Evolutionary conservation across 1,284 basidiomycete genomes (phyloP).

Genomic region (Ustilago bromivora): DNA sequence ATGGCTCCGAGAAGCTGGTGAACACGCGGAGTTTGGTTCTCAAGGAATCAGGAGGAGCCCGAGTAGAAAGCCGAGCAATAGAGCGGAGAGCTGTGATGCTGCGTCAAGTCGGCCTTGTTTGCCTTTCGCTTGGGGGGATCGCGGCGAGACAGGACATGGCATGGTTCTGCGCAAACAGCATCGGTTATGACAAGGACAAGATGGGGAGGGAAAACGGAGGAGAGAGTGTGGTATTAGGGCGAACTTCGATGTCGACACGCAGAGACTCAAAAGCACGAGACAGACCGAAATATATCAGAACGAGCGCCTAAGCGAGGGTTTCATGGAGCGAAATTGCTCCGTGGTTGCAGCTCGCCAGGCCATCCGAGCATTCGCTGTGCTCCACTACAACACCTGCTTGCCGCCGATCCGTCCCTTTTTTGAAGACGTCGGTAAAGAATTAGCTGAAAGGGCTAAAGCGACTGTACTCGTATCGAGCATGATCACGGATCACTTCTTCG

Average conservation of each 20-base stretch:
- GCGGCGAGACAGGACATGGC: slow-evolving; percentile 16
- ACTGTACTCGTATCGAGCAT: neutral
- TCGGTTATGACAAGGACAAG: neutral
- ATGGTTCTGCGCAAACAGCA: slow-evolving; percentile 6
- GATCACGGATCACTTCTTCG: neutral
- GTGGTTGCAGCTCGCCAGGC: slow-evolving; percentile 40
- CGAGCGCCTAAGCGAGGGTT: slow-evolving; percentile 33
- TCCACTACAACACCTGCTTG: neutral
- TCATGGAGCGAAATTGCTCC: slow-evolving; percentile 42
- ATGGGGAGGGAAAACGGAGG: neutral
- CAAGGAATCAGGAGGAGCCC: neutral
- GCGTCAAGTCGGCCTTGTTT: slow-evolving; percentile 3
- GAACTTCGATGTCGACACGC: neutral
- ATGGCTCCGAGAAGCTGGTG: neutral
- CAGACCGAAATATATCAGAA: slow-evolving; percentile 4
- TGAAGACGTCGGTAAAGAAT: neutral
- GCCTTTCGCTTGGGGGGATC: neutral
- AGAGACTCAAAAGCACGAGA: neutral
- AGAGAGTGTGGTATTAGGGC: neutral
- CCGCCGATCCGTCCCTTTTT: neutral
- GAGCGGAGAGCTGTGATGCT: neutral
- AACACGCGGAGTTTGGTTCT: neutral
- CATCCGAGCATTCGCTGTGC: neutral
- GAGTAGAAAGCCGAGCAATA: neutral
- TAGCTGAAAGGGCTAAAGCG: neutral